Evolutionary conservation across 257 asterid genomes (phyloP), one percentile per base, ranked within the genome.

Genomic region (Solanum virginianum): DNA sequence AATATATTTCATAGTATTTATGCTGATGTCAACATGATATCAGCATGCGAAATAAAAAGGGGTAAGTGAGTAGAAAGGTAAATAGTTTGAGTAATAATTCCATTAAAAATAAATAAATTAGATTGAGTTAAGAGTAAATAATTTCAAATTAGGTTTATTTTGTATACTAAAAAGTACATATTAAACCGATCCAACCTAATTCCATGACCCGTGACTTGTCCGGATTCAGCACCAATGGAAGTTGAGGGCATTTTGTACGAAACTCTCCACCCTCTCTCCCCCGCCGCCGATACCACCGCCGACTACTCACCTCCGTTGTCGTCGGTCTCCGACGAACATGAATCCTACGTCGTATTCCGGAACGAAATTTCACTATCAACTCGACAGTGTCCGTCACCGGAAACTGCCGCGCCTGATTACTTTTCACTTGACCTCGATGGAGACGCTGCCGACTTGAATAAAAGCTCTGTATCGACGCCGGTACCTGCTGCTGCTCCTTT

Each of bases 401-500:
- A 91, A 86, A 81, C 94, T 57, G 85, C 86, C 18, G 94, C 96
- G 9, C 88, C 85, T 2, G 99, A 97, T 84, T 97, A 91, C 91
- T 95, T 97, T 89, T 93, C 98, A 66, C 97, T 97, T 51, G 97
- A 97, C 9, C 90, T 92, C 74, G 91, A 89, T 41, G 88, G 56
- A 1, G 92, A 85, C 16, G 87, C 86, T 8, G 89, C 39, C 43
- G 24, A 36, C 11, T 56, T 84, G 68, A 66, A 32, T 65, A 54
- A 20, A 85, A 41, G 10, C 62, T 88, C 87, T 85, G 80, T 24
- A 20, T 54, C 84, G 18, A 36, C 84, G 82, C 83, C 88, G 51
- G 32, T 80, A 51, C 87, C 87, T 16, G 68, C 81, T 83, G 83
- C 90, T 43, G 54, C 87, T 53, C 89, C 90, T 59, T 87, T 87